A percentile compares a stretch with the other conserved stretches of the same genome.
Conservation (phyloP, 2,329 filamentous ascomycete genomes). For the Sodiomyces alkalinus region DNA sequence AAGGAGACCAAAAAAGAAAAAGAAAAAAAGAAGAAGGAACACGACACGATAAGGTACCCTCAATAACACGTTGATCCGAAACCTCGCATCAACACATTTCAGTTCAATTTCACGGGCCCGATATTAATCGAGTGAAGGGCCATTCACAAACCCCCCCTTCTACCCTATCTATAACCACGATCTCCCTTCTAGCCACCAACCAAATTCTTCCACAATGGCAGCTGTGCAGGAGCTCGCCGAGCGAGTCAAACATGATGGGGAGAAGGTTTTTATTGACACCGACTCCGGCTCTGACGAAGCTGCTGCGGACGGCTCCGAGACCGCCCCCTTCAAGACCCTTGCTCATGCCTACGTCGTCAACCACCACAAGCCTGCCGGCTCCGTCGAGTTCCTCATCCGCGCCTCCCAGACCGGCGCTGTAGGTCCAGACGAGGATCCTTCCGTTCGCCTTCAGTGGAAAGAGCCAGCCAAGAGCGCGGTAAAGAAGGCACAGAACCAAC, state of each 20-base stretch:
- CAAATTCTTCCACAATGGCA: constrained; percentile 24
- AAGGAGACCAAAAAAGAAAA: no score
- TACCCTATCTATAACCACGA: no score
- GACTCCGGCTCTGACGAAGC: constrained; percentile 60
- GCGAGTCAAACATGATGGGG: constrained; percentile 26
- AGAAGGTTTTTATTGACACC: constrained; percentile 62
- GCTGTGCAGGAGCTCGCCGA: constrained; percentile 34
- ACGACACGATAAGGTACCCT: no score
- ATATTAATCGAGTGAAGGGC: no score
- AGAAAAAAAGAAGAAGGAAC: no score
- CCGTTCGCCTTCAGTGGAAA: constrained; percentile 58
- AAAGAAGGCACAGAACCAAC: constrained; percentile 69
- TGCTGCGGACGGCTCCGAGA: constrained; percentile 50
- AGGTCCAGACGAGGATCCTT: constrained; percentile 47
- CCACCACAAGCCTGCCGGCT: constrained; percentile 32
- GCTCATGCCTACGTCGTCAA: constrained; percentile 63
- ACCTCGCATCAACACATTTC: no score
- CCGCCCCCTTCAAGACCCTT: constrained; percentile 68
- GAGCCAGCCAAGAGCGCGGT: constrained; percentile 67
- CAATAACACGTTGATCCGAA: no score
- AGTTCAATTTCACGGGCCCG: no score
- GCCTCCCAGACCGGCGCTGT: constrained; percentile 48
- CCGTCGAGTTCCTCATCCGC: constrained; percentile 48
- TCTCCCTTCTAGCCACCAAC: no score
- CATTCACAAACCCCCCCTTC: no score